Conservation (phyloP, 129 eudicot genomes). For the Lactuca sativa region DNA sequence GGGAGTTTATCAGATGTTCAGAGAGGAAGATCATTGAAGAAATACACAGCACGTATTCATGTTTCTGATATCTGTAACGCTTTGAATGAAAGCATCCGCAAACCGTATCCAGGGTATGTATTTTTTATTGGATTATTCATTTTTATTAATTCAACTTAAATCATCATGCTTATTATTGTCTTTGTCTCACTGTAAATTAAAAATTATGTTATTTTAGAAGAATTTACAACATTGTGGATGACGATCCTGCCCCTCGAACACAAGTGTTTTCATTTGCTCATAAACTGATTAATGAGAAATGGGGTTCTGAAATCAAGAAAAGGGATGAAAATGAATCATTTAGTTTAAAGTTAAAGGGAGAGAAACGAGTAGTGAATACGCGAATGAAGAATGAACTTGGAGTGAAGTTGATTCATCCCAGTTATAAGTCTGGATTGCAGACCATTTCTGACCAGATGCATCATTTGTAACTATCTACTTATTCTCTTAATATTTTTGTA, state of each 20-base stretch:
- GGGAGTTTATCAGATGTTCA: constrained; percentile 57
- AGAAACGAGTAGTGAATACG: constrained; percentile 67
- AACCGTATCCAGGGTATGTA: constrained; percentile 56
- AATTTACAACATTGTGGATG: constrained; percentile 82
- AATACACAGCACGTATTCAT: constrained; percentile 78
- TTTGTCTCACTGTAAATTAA: background rate
- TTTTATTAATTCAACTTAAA: background rate
- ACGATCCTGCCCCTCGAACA: constrained; percentile 77
- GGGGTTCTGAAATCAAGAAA: constrained; percentile 40
- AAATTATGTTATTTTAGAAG: constrained; percentile 36
- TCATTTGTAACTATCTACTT: background rate
- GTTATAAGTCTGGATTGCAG: constrained; percentile 67
- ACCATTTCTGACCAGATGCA: constrained; percentile 59
- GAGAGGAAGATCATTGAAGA: constrained; percentile 55
- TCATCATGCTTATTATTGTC: background rate
- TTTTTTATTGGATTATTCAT: constrained; percentile 2
- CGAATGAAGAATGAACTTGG: constrained; percentile 77
- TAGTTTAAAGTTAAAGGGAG: constrained; percentile 39
- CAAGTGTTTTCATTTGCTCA: constrained; percentile 68
- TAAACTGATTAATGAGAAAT: constrained; percentile 51
- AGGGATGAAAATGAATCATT: constrained; percentile 16
- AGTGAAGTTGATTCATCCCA: constrained; percentile 59
- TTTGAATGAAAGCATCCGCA: constrained; percentile 51
- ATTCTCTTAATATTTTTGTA: too few relatives aligned
- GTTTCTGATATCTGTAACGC: constrained; percentile 87